Conservation (phyloP, 371 early-diverging fungal species). For the Mortierella sp. region DNA sequence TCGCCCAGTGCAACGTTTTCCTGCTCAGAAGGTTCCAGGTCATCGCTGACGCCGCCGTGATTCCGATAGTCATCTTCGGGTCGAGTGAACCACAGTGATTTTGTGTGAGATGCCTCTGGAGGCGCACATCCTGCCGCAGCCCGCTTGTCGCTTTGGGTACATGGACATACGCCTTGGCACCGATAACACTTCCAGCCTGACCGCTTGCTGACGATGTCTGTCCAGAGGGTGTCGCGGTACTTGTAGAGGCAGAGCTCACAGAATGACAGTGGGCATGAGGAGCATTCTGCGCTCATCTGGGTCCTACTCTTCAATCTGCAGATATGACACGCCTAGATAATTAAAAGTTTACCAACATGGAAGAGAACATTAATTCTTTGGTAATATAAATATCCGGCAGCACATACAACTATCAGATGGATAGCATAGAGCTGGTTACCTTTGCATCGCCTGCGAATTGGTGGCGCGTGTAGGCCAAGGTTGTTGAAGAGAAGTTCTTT, state of each 20-base stretch:
- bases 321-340: constrained; percentile 20
- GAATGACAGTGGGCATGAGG: constrained; percentile 7
- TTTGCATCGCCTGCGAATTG: neutral
- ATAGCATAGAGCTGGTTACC: neutral
- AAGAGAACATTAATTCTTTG: neutral
- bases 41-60: constrained; percentile 28
- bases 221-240: constrained; percentile 26
- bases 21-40: neutral
- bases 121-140: neutral
- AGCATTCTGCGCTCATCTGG: constrained; percentile 9
- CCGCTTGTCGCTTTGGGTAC: constrained; percentile 7
- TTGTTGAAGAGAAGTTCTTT: neutral
- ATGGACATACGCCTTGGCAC: constrained; percentile 28
- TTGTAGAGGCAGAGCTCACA: constrained; percentile 36
- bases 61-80: constrained; percentile 39
- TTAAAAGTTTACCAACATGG: neutral
- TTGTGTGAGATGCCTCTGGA: neutral
- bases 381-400: neutral
- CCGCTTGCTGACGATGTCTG: constrained; percentile 8
- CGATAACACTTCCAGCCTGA: constrained; percentile 26
- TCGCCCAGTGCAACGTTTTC: neutral
- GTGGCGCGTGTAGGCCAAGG: neutral
- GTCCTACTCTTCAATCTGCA: neutral
- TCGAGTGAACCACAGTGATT: constrained; percentile 23
- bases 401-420: neutral